Evolutionary conservation across 805 yeast species (phyloP).

Genomic region (Cyberlindnera veronae): DNA sequence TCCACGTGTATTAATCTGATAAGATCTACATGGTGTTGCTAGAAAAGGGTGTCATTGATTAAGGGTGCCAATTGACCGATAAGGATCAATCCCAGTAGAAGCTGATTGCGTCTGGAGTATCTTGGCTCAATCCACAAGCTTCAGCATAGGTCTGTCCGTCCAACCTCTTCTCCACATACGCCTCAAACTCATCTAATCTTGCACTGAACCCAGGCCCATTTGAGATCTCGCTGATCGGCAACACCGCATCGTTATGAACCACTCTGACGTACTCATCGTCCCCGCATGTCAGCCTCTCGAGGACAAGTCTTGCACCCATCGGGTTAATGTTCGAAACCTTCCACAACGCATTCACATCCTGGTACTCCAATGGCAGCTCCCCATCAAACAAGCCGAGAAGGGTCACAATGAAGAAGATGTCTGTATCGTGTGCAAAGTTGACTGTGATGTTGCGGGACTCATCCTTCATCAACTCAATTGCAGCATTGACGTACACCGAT

Average conservation of each 20-base stretch:
- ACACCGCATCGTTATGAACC: slow-evolving; percentile 46
- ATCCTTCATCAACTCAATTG: slow-evolving; percentile 40
- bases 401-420: slow-evolving; percentile 46
- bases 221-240: slow-evolving; percentile 39
- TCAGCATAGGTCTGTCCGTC: slow-evolving; percentile 15
- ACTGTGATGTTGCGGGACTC: slow-evolving; percentile 38
- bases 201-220: slow-evolving; percentile 48
- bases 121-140: slow-evolving; percentile 14
- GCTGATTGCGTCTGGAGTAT: slow-evolving; percentile 19
- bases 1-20: too few species aligned
- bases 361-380: slow-evolving; percentile 35
- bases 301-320: slow-evolving; percentile 46
- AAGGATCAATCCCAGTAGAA: slow-evolving; percentile 29
- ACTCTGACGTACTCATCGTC: slow-evolving; percentile 36
- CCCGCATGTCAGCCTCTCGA: slow-evolving; percentile 43
- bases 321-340: slow-evolving; percentile 46
- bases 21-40: too few species aligned
- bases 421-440: slow-evolving; percentile 55
- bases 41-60: too few species aligned
- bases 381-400: slow-evolving; percentile 44
- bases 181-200: slow-evolving; percentile 28
- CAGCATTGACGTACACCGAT: slow-evolving; percentile 44
- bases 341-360: slow-evolving; percentile 44
- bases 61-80: too few species aligned
- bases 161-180: slow-evolving; percentile 13